Percentiles rank a stretch among this genome's conserved stretches.
Conservation (phyloP, 345 rosid species). For the Pistacia integerrima region DNA sequence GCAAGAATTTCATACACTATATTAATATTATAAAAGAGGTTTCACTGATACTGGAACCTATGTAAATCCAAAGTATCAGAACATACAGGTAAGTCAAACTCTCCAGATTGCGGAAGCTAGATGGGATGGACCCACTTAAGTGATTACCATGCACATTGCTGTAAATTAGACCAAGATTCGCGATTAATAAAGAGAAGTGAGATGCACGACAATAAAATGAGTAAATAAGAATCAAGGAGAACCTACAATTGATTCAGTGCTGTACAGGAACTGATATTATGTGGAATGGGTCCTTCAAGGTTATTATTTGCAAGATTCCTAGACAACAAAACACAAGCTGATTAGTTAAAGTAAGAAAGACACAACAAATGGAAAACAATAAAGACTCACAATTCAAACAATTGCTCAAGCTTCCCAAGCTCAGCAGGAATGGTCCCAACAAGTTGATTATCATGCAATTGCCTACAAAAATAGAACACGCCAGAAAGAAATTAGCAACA, state of each 20-base stretch:
- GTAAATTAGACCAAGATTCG: background rate
- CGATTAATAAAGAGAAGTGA: background rate
- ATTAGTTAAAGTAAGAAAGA: background rate
- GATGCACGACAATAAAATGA: background rate
- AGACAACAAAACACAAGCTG: background rate
- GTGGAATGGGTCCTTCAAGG: conserved; percentile 86
- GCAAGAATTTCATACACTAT: background rate
- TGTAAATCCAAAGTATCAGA: background rate
- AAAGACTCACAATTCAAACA: conserved; percentile 83
- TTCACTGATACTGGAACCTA: background rate
- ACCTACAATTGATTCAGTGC: conserved; percentile 92
- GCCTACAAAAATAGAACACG: conserved; percentile 41
- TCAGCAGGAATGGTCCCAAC: conserved; percentile 84
- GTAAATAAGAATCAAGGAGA: background rate
- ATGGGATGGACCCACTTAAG: conserved; percentile 75
- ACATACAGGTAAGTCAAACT: conserved; percentile 94
- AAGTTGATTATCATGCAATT: conserved; percentile 71
- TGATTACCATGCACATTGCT: conserved; percentile 91
- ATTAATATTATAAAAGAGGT: background rate
- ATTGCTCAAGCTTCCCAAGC: conserved; percentile 85
- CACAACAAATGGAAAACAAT: background rate
- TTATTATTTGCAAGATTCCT: conserved; percentile 92
- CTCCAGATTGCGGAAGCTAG: conserved; percentile 66
- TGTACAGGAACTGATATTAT: conserved; percentile 75
- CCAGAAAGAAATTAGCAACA: background rate